Base-by-base conservation (phyloP, 441 rosid genomes). In the Gossypium schwendimanii region DNA sequence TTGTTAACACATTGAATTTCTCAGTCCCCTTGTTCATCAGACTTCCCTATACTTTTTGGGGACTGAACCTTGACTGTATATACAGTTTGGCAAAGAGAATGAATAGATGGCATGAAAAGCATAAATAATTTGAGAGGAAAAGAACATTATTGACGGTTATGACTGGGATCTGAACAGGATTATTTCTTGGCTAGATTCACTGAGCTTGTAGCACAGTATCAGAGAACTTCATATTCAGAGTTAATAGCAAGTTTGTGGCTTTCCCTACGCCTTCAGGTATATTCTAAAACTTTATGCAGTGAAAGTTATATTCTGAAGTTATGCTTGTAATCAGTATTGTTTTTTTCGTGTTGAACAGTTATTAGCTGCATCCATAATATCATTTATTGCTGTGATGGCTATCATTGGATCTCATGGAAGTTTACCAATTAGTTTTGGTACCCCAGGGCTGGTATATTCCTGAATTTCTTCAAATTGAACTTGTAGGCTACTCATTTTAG, bases 191-290 rank as follows among this genome's bases (percentile, higher is more conserved):
- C 65, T 61, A 91, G 83, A 75, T 93, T 95, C 79, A 86, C 72
- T 6, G 86, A 81, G 81, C 88, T 86, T 76, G 83, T 92, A 70
- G 70, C 81, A 17, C 58, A 86, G 81, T 95, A 95, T 83, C 97
- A 91, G 75, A 81, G 82, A 82, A 95, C 99, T 72, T 91, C 97
- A 26, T 89, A 84, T 84, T 84, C 97, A 0, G 99, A 91, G 85
- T 80, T 81, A 47, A 84, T 78, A 73, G 96, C 96, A 57, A 93
- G 96, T 83, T 87, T 93, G 82, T 95, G 98, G 99, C 98, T 95
- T 80, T 91, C 98, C 65, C 77, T 95, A 78, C 98, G 92, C 74
- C 99, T 95, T 73, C 98, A 95, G 98, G 99, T 93, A 87, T 73
- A 1, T 50, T 28, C 33, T 71, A 64, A 62, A 68, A 18, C 23